Base-by-base conservation (phyloP, 2,329 filamentous ascomycete genomes). In the Penicillium freii region DNA sequence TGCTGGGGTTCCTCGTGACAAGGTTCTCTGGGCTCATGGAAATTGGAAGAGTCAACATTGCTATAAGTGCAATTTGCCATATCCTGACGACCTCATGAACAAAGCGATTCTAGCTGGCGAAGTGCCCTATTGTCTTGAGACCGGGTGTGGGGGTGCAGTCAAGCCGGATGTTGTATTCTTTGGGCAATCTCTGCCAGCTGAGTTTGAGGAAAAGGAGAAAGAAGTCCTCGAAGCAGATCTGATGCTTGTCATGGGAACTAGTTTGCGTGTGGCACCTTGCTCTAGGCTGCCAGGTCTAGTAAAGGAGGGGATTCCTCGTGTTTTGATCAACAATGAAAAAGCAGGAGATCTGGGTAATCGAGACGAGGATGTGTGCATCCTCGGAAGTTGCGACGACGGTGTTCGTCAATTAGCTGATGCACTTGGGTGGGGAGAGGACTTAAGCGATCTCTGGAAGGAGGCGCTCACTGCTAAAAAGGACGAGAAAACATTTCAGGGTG, bases 161-260 rank as follows among this genome's bases (percentile, higher is more conserved):
- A 94, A 94, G 75, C 91, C 91, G 0, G 89, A 93, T 65, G 92
- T 94, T 66, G 89, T 93, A 19, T 93, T 95, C 74, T 95, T 94
- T 64, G 90, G 90, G 44, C 89, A 92, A 68, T 72, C 80, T 1
- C 75, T 90, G 0, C 86, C 87, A 0, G 67, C 72, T 6, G 75
- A 73, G 0, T 92, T 91, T 72, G 84, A 84, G 63, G 69, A 75
- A 5, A 82, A 82, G 46, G 73, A 77, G 39, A 67, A 77, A 36
- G 68, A 84, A 13, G 78, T 83, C 0, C 69, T 70, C 1, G 74
- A 82, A 66, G 87, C 88, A 0, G 89, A 93, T 69, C 73, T 94
- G 5, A 80, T 86, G 40, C 83, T 96, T 50, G 82, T 95, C 10
- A 84, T 95, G 75, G 91, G 91, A 2, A 94, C 91, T 0, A 93